phyloP scores from a whole-genome alignment of 2,329 filamentous ascomycete genomes.

The Botrytis cinerea region DNA sequence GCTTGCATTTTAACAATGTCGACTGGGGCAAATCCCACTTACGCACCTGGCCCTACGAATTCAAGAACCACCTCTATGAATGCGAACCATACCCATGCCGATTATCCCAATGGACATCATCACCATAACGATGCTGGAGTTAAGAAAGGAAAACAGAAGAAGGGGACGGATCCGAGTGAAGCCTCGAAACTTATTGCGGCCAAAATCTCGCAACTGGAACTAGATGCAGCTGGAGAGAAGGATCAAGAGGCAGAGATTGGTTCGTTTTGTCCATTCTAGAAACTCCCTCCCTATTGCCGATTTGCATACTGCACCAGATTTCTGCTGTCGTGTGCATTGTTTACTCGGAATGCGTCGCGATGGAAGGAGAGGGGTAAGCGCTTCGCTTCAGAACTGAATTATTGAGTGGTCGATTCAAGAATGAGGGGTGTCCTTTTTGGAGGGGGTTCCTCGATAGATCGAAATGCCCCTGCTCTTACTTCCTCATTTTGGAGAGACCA shows the following conservation, averaged over 20 bases:
- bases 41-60: constrained; percentile 43
- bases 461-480: not conserved
- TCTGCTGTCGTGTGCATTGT: not conserved
- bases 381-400: constrained; percentile 18
- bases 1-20: constrained; percentile 36
- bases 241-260: constrained; percentile 96
- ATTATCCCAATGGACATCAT: constrained; percentile 43
- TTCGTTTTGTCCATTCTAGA: constrained; percentile 50
- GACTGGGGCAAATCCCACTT: constrained; percentile 42
- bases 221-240: constrained; percentile 89
- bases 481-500: not conserved
- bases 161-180: constrained; percentile 80
- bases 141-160: constrained; percentile 85
- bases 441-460: not conserved
- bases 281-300: constrained; percentile 15
- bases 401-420: constrained; percentile 1
- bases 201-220: constrained; percentile 92
- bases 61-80: constrained; percentile 38
- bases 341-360: constrained; percentile 8
- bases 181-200: constrained; percentile 89
- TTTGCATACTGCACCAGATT: constrained; percentile 4
- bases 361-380: constrained; percentile 25
- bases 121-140: constrained; percentile 51
- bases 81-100: constrained; percentile 35
- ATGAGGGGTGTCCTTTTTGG: not conserved